Percentiles rank a stretch among this genome's conserved stretches.
Evolutionary conservation across 768 basidiomycete species (phyloP).

Genomic region (Phaeolepiota aurea): DNA sequence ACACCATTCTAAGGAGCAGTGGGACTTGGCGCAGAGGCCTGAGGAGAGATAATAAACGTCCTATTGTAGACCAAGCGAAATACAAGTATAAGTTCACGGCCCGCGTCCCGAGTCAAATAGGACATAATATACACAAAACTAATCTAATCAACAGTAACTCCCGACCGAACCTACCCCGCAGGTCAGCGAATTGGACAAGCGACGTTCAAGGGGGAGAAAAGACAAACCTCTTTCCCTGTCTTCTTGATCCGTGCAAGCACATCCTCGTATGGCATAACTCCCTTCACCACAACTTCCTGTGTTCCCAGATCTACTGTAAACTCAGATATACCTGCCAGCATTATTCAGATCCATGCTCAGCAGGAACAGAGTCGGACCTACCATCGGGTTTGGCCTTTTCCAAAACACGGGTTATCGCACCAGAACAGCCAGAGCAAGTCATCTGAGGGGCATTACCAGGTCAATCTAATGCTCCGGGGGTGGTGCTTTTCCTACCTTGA

Average conservation of each 20-base stretch:
- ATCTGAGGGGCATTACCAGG: slow-evolving; percentile 37
- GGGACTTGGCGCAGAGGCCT: slow-evolving; percentile 17
- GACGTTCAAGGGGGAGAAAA: background rate
- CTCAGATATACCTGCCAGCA: slow-evolving; percentile 40
- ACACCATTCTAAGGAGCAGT: slow-evolving; percentile 13
- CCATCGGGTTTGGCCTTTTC: slow-evolving; percentile 52
- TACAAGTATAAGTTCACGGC: background rate
- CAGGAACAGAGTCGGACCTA: slow-evolving; percentile 5
- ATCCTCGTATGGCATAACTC: slow-evolving; percentile 51
- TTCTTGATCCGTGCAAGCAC: slow-evolving; percentile 74
- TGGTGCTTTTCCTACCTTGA: slow-evolving; percentile 49
- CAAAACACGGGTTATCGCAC: slow-evolving; percentile 70
- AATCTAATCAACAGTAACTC: slow-evolving; percentile 24
- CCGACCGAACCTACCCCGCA: slow-evolving; percentile 32
- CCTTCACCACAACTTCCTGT: slow-evolving; percentile 68
- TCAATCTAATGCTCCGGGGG: background rate
- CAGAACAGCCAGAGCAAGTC: slow-evolving; percentile 83
- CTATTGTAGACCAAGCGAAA: background rate
- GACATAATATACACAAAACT: background rate
- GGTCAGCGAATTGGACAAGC: background rate
- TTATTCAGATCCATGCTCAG: slow-evolving; percentile 1
- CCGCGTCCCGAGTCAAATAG: background rate
- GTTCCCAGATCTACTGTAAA: slow-evolving; percentile 58
- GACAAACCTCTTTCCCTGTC: slow-evolving; percentile 80
- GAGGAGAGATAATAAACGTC: slow-evolving; percentile 3